Evolutionary conservation across 2,329 filamentous ascomycete genomes (phyloP), one percentile per base, ranked within the genome.

Genomic region (Phialocephala subalpina): DNA sequence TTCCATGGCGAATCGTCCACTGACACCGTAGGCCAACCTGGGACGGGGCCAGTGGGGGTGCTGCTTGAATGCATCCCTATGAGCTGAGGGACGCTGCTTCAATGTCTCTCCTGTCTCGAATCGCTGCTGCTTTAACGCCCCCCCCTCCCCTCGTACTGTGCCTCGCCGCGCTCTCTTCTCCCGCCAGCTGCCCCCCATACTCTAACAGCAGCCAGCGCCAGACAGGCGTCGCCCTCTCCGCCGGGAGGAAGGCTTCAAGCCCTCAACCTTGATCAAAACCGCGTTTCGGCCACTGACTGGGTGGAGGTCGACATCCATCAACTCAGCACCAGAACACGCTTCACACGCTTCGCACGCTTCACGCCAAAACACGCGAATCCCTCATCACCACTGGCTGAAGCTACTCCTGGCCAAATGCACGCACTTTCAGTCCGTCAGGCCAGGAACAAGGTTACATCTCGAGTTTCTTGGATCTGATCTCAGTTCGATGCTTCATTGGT

Each of bases 271-370:
- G 38, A 58, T 53, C 49, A 62, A 53, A 58, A 35, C 56, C 65
- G 65, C 65, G 65, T 67, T 64, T 52, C 20, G 61, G 11, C 65
- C 58, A 55, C 36, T 62, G 61, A 67, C 27, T 62, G 61, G 63
- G 25, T 45, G 29, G 45, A 61, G 20, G 45, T 22, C 57, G 8
- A 45, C 25, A n/a, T 33, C 25, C 49, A 27, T 29, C 49, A 53
- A 33, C 49, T 53, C 49, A 53, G 9, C 22, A 53, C 49, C 25
- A n/a, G 18, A 42, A 53, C 49, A 53, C 49, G 45, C 45, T 49
- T 47, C 12, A 22, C 25, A 8, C 20, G 18, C 35, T 29, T 12
- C 35, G 36, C 14, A 35, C 53, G 53, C 53, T 20, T 35, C 58
- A 36, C 25, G 58, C 57, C 45, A n/a, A 25, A 52, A 45, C 12